phyloP scores from a whole-genome alignment of 2,329 filamentous ascomycete genomes.

The Amesomyces nigricolor region DNA sequence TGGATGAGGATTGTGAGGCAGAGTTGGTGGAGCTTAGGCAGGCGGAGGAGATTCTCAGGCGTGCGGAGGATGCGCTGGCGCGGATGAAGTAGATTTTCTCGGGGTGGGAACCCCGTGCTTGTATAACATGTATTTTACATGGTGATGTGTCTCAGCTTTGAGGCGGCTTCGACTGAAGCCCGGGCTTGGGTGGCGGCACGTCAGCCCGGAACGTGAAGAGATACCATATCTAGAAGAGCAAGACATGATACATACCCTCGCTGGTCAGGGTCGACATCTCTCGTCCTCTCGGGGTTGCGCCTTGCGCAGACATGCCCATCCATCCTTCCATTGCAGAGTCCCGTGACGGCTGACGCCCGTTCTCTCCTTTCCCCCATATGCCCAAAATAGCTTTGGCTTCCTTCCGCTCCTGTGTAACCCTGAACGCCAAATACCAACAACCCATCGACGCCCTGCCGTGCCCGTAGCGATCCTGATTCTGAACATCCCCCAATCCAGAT shows the following conservation, averaged over 20 bases:
- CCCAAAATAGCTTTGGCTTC: not conserved
- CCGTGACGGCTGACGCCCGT: not conserved
- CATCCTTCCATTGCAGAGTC: not conserved
- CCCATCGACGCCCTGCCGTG: constrained; percentile 2
- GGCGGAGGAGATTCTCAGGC: constrained; percentile 42
- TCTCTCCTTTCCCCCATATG: not conserved
- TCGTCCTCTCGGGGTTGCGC: not conserved
- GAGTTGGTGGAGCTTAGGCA: constrained; percentile 34
- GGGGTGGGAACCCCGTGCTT: not conserved
- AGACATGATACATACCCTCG: constrained; percentile 16
- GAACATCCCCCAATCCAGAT: not conserved
- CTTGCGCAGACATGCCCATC: not conserved
- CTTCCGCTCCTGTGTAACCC: constrained; percentile 8
- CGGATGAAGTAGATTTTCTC: constrained; percentile 38
- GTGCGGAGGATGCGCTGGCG: constrained; percentile 44
- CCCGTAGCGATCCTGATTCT: not conserved
- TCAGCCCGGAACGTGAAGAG: constrained; percentile 16
- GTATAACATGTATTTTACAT: constrained; percentile 24
- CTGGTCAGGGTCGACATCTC: not conserved
- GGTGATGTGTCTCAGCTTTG: constrained; percentile 5
- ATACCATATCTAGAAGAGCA: constrained; percentile 13
- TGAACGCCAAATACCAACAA: constrained; percentile 14
- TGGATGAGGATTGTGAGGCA: constrained; percentile 17
- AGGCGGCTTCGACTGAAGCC: not conserved
- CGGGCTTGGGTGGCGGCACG: constrained; percentile 7